Evolutionary conservation across 163 green algal genomes (phyloP).

Genomic region (Prototheca wickerhamii): DNA sequence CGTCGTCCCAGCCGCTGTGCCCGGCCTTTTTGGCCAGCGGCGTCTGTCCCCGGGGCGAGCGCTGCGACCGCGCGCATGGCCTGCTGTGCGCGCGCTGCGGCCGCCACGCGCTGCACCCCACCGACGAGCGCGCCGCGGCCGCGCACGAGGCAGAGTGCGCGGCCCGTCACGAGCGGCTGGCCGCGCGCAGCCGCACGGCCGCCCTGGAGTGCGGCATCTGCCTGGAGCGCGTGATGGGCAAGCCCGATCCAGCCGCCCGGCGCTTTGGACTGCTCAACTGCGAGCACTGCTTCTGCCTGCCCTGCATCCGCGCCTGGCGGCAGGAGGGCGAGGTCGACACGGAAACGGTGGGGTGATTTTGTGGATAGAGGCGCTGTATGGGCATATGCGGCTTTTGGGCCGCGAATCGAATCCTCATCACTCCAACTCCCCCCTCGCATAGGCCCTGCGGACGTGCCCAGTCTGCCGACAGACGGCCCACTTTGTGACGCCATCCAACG

Average conservation of each 20-base stretch:
- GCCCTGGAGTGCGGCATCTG: slow-evolving; percentile 74
- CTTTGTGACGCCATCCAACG: slow-evolving; percentile 60
- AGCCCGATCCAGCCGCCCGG: slow-evolving; percentile 32
- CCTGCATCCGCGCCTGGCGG: slow-evolving; percentile 77
- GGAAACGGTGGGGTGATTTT: slow-evolving; percentile 25
- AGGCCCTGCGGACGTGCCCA: slow-evolving; percentile 70
- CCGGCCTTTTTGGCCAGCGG: slow-evolving; percentile 35
- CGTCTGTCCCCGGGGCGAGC: slow-evolving; percentile 31
- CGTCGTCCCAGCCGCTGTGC: slow-evolving; percentile 34
- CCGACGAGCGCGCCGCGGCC: slow-evolving; percentile 19
- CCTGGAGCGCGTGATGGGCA: slow-evolving; percentile 57
- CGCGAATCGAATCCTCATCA: neutral
- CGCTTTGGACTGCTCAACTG: slow-evolving; percentile 77
- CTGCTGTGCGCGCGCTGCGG: slow-evolving; percentile 45
- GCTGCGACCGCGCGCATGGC: slow-evolving; percentile 53
- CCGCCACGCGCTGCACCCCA: slow-evolving; percentile 47
- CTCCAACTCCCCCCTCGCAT: neutral
- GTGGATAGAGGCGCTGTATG: neutral
- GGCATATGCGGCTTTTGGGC: neutral
- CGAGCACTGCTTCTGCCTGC: slow-evolving; percentile 81
- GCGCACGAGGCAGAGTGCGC: slow-evolving; percentile 46
- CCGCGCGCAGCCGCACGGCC: slow-evolving; percentile 23
- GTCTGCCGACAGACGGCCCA: slow-evolving; percentile 57
- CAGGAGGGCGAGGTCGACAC: slow-evolving; percentile 29
- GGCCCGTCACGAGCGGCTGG: slow-evolving; percentile 36